A percentile compares a stretch with the other conserved stretches of the same genome.
Conservation (phyloP, 2,329 filamentous ascomycete genomes). For the Bipolaris zeicola region DNA sequence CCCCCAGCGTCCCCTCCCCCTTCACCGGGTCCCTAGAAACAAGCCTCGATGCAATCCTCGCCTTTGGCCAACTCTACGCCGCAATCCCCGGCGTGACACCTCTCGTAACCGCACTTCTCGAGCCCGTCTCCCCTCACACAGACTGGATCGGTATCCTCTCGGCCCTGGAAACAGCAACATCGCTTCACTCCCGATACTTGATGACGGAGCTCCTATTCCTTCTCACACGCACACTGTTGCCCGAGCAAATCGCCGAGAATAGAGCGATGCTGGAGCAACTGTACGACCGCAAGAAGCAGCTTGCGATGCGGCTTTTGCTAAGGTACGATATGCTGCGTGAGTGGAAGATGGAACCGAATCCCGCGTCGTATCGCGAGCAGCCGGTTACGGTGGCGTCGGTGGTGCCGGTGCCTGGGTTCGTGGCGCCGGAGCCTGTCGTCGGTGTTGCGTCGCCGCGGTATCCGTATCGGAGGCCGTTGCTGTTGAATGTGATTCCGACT, state of each 20-base stretch:
- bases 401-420: background rate
- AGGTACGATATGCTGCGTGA: slow-evolving; percentile 38
- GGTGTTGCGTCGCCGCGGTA: background rate
- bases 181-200: slow-evolving; percentile 2
- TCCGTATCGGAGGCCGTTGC: slow-evolving; percentile 8
- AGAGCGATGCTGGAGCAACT: slow-evolving; percentile 22
- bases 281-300: slow-evolving; percentile 28
- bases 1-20: slow-evolving; percentile 30
- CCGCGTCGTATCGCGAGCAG: slow-evolving; percentile 1
- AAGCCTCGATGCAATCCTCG: slow-evolving; percentile 30
- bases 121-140: slow-evolving; percentile 6
- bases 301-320: slow-evolving; percentile 25
- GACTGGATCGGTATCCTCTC: slow-evolving; percentile 15
- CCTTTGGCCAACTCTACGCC: slow-evolving; percentile 4
- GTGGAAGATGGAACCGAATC: slow-evolving; percentile 20
- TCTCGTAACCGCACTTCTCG: slow-evolving; percentile 17
- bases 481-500: slow-evolving; percentile 32
- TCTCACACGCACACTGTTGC: slow-evolving; percentile 31
- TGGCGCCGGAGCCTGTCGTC: background rate
- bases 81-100: background rate
- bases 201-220: slow-evolving; percentile 31
- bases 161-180: too few relatives aligned
- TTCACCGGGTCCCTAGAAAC: slow-evolving; percentile 31
- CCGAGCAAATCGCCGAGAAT: slow-evolving; percentile 35
- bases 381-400: slow-evolving; percentile 14